Evolutionary conservation across 371 early-diverging fungal genomes (phyloP).

Genomic region (Fennellomyces sp.): DNA sequence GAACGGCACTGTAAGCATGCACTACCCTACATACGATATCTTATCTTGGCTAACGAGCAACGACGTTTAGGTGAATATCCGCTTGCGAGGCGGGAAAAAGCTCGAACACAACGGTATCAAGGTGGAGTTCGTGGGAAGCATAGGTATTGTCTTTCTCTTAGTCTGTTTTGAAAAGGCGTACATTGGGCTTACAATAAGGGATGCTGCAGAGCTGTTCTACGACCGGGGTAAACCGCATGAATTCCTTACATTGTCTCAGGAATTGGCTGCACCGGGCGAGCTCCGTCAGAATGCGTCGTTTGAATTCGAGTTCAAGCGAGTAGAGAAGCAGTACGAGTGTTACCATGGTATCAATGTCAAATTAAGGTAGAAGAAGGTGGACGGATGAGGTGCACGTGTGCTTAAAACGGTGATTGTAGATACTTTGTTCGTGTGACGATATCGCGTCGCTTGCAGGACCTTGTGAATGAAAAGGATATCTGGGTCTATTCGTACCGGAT

Average conservation of each 20-base stretch:
- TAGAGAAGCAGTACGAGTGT: constrained; percentile 91
- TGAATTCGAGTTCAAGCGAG: constrained; percentile 91
- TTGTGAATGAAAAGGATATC: constrained; percentile 76
- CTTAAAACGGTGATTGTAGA: constrained; percentile 24
- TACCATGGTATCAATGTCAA: constrained; percentile 92
- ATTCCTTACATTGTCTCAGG: constrained; percentile 87
- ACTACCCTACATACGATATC: neutral
- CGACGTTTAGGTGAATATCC: constrained; percentile 88
- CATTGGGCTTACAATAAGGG: neutral
- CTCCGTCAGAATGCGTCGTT: constrained; percentile 73
- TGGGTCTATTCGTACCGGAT: constrained; percentile 92
- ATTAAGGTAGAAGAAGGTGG: constrained; percentile 56
- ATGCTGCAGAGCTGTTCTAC: constrained; percentile 82
- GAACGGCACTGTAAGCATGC: constrained; percentile 80
- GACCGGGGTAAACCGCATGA: constrained; percentile 95
- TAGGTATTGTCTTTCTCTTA: too few species aligned
- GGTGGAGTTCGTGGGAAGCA: constrained; percentile 95
- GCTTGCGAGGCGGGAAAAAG: constrained; percentile 88
- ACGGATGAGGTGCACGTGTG: neutral
- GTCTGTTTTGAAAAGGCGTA: too few species aligned
- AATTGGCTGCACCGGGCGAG: constrained; percentile 89
- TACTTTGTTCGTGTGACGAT: constrained; percentile 90
- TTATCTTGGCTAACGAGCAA: too few species aligned
- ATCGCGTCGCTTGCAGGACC: constrained; percentile 75
- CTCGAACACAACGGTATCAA: constrained; percentile 97